phyloP scores from a whole-genome alignment of 75 land plant genomes.

The Larix kaempferi region DNA sequence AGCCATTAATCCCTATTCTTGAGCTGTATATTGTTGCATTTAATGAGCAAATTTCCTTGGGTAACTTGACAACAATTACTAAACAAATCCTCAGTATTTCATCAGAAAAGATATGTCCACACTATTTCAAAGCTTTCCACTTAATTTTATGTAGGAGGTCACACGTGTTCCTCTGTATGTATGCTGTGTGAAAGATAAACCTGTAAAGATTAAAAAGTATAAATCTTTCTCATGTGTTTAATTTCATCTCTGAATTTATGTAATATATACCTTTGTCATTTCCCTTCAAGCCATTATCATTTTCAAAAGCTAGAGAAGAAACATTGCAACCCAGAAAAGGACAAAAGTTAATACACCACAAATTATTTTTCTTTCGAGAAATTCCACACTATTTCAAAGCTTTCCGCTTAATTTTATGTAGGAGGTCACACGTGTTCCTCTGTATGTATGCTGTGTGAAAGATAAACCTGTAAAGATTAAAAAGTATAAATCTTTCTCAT shows the following conservation, averaged over 20 bases:
- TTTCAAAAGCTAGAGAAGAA: no score
- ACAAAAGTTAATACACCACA: no score
- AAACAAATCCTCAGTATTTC: background rate
- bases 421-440: background rate
- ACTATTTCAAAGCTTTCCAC: background rate
- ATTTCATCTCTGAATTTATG: background rate
- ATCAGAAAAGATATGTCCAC: background rate
- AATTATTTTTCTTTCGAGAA: no score
- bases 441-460: background rate
- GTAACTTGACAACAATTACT: background rate
- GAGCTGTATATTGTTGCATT: background rate
- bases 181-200: no score
- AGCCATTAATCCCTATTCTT: background rate
- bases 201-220: background rate
- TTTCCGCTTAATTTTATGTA: background rate
- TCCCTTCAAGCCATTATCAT: no score
- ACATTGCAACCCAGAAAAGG: no score
- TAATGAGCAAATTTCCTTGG: background rate
- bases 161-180: background rate
- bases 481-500: background rate
- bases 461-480: background rate
- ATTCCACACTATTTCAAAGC: background rate
- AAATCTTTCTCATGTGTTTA: background rate
- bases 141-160: background rate
- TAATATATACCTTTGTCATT: no score